Evolutionary conservation across 192 early-diverging fungal species (phyloP).

Genomic region (Endogone sp.): DNA sequence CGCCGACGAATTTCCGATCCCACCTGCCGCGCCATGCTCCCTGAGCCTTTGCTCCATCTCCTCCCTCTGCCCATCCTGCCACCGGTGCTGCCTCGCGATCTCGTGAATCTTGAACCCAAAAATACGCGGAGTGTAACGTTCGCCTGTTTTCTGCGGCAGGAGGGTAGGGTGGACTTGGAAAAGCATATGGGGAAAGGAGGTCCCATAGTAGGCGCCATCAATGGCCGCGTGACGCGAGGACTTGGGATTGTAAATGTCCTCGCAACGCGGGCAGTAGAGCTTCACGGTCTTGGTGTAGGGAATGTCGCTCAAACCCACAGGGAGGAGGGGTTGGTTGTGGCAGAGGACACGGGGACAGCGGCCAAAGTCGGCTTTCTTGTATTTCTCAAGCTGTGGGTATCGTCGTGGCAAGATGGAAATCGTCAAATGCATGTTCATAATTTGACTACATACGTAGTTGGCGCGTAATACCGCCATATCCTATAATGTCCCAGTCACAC

Average conservation of each 20-base stretch:
- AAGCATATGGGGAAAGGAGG: conserved; percentile 94
- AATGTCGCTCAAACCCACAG: conserved; percentile 85
- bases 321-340: conserved; percentile 83
- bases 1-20: neutral
- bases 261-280: conserved; percentile 94
- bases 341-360: conserved; percentile 95
- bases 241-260: conserved; percentile 95
- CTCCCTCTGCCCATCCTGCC: conserved; percentile 84
- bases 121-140: conserved; percentile 92
- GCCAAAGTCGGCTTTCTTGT: conserved; percentile 91
- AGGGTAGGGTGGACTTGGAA: conserved; percentile 87
- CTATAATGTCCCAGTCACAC: neutral
- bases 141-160: conserved; percentile 69
- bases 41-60: conserved; percentile 4
- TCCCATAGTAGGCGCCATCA: conserved; percentile 97
- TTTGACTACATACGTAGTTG: no score
- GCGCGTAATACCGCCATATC: no score
- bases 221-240: conserved; percentile 79
- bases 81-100: conserved; percentile 82
- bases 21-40: neutral
- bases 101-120: conserved; percentile 97
- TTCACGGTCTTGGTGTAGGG: conserved; percentile 84
- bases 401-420: neutral
- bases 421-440: neutral
- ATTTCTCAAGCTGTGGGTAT: conserved; percentile 72